Base-by-base conservation (phyloP, 1,284 basidiomycete species). In the Meira nashicola region DNA sequence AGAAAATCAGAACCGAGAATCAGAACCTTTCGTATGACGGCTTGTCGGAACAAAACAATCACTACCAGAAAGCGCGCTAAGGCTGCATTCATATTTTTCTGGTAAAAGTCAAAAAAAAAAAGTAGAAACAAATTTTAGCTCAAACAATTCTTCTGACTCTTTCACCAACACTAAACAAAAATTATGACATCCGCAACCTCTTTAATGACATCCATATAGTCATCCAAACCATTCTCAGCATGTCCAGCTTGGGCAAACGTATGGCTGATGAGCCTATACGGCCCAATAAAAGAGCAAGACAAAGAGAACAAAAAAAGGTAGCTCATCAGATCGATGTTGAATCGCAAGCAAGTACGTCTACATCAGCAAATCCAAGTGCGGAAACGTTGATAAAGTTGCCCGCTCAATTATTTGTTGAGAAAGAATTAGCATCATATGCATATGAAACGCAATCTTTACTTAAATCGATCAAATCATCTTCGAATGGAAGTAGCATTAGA, bases 401-500 rank as follows among this genome's bases (percentile, higher is more conserved):
- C 12, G 25, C 12, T 48, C 46, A 48, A 17, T 12, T 48, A 7
- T 23, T 17, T n/a, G 46, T 48, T 5, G 46, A 48, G n/a, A 48
- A 48, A 21, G 21, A 19, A 7, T 6, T 48, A 23, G 12, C 46
- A 19, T 48, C 46, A 5, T 48, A 48, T 23, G n/a, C 46, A 12
- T 48, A 48, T 23, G 46, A 48, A 25, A 48, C 25, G 4, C 17
- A 15, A 25, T 48, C 46, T 5, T 23, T 48, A 21, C 46, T 14
- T 8, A 48, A 48, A 21, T 5, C 46, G 21, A 48, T 48, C 46
- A 48, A 48, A 38, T 15, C 50, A 15, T 37, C 50, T 33, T 39
- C 37, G 17, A 25, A 5, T 6, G 50, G 50, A 25, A 39, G 17
- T 37, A 53, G 39, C 14, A 41, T 53, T 21, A 59, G 76, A 38